Percentiles rank a stretch among this genome's conserved stretches.
These are phyloP conservation scores for Parsonsia alboflavescens DNA, from an alignment of 257 asterid species.

Conservation along the genomic window DNA sequence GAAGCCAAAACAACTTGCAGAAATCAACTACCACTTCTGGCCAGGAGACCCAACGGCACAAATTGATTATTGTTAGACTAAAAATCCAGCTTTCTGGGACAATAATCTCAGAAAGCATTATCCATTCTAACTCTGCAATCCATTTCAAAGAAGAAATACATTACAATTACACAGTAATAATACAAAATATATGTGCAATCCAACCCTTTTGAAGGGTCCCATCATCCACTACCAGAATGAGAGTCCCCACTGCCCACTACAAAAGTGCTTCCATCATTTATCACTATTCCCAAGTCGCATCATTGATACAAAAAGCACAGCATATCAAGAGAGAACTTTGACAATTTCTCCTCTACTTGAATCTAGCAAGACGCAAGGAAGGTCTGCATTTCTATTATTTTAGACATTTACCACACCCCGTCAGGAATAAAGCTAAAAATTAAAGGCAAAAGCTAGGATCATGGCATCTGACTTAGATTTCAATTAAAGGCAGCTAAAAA, in stretches of 20 bases:
- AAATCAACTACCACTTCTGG: conserved; percentile 21
- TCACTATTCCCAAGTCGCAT: conserved; percentile 48
- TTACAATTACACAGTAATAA: conserved; percentile 18
- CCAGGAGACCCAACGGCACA: conserved; percentile 15
- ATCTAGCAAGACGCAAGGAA: conserved; percentile 30
- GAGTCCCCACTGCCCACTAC: conserved; percentile 54
- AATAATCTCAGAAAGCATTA: conserved; percentile 20
- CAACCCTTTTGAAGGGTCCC: conserved; percentile 47
- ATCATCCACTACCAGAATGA: conserved; percentile 46
- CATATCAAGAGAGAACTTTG: conserved; percentile 39
- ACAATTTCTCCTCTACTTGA: conserved; percentile 43
- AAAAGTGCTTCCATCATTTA: conserved; percentile 50
- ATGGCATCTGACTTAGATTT: conserved; percentile 37
- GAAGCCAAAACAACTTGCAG: conserved; percentile 30
- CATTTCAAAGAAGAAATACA: conserved; percentile 36
- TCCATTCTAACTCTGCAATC: conserved; percentile 31
- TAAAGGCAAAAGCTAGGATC: conserved; percentile 20
- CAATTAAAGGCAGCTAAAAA: conserved; percentile 25
- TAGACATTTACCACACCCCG: conserved; percentile 24
- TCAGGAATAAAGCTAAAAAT: conserved; percentile 28
- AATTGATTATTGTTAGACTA: conserved; percentile 29
- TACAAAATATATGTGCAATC: conserved; percentile 21
- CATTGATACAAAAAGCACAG: conserved; percentile 32
- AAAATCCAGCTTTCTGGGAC: conserved; percentile 33
- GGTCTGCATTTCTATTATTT: conserved; percentile 29